Conservation (phyloP, 2,329 filamentous ascomycete species). For the Colletotrichum agaves region DNA sequence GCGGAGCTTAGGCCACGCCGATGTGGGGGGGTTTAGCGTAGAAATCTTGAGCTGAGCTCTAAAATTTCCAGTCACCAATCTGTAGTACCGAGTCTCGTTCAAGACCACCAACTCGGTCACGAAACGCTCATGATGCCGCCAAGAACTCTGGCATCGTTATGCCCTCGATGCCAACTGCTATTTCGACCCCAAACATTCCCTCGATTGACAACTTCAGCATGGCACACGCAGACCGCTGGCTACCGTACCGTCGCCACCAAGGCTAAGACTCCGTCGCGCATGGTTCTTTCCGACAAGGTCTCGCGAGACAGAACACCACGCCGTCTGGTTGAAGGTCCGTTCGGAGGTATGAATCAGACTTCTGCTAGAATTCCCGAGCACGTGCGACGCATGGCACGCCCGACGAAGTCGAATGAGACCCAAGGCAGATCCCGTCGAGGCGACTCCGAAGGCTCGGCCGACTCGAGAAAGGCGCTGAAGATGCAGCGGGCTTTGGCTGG, state of each 20-base stretch:
- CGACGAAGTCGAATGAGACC: conserved; percentile 46
- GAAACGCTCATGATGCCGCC: conserved; percentile 33
- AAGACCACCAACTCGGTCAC: conserved; percentile 12
- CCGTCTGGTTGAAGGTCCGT: conserved; percentile 58
- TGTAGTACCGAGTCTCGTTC: neutral
- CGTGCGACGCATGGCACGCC: conserved; percentile 10
- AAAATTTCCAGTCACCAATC: conserved; percentile 27
- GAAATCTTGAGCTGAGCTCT: conserved; percentile 29
- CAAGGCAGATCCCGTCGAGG: conserved; percentile 41
- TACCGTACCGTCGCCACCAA: conserved; percentile 48
- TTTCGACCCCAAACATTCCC: conserved; percentile 23
- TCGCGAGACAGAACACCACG: conserved; percentile 52
- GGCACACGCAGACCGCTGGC: conserved; percentile 49
- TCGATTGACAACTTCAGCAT: conserved; percentile 43
- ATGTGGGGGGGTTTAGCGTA: conserved; percentile 35
- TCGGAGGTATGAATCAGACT: conserved; percentile 66
- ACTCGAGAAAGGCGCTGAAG: conserved; percentile 79
- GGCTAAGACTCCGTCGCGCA: conserved; percentile 60
- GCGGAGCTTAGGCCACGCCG: conserved; percentile 36
- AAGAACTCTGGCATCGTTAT: conserved; percentile 35
- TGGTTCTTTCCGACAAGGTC: conserved; percentile 68
- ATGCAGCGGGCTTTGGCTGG: conserved; percentile 87
- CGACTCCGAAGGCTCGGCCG: conserved; percentile 40
- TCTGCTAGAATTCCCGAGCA: conserved; percentile 51
- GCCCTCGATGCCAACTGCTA: conserved; percentile 33